phyloP scores from a whole-genome alignment of 2,329 filamentous ascomycete genomes.

The Cordyceps pruinosa region DNA sequence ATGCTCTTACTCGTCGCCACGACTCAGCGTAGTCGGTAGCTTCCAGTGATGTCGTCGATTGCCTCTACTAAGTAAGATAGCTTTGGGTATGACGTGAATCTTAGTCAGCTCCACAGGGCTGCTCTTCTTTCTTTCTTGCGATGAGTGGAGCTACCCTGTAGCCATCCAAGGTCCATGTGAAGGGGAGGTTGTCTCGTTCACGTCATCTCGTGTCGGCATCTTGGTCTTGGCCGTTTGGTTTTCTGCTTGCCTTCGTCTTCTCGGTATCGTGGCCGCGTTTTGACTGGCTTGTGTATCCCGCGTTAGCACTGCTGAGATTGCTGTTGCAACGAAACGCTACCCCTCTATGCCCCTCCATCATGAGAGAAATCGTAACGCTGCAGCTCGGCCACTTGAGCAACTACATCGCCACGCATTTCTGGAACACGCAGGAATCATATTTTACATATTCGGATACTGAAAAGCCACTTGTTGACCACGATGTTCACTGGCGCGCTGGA shows the following conservation, averaged over 20 bases:
- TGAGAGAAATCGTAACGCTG: constrained; percentile 93
- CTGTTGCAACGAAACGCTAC: neutral
- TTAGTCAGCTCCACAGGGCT: neutral
- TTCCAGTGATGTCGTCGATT: neutral
- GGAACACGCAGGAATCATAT: constrained; percentile 92
- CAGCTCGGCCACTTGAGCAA: constrained; percentile 92
- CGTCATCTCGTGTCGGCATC: no score
- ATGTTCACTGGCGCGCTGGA: constrained; percentile 81
- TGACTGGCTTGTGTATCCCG: neutral
- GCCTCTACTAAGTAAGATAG: neutral
- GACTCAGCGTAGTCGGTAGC: neutral
- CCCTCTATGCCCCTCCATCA: constrained; percentile 30
- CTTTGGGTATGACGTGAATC: neutral
- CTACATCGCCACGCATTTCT: constrained; percentile 91
- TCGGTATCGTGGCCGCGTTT: neutral
- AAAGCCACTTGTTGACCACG: constrained; percentile 34
- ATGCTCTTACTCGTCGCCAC: neutral
- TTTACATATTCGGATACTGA: constrained; percentile 70
- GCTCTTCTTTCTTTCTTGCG: neutral
- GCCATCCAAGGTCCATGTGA: neutral
- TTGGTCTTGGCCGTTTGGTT: neutral
- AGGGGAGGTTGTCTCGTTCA: neutral
- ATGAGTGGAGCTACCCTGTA: constrained; percentile 3
- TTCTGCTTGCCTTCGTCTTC: neutral
- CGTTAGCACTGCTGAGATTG: neutral